phyloP scores from a whole-genome alignment of 1,139 yeast genomes.

The Torulaspora globosa region DNA sequence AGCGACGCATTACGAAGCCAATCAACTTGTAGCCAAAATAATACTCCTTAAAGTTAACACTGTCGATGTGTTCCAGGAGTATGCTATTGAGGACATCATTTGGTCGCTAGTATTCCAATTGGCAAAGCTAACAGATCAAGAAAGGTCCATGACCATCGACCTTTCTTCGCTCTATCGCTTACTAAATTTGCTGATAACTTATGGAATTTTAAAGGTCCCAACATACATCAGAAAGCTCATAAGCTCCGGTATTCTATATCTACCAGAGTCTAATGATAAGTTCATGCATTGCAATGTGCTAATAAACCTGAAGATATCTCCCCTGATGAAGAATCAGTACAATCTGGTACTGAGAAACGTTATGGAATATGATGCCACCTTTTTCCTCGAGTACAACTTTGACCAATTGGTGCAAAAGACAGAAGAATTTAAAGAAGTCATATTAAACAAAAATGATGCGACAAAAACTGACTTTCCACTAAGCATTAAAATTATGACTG shows the following conservation, averaged over 20 bases:
- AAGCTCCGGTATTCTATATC: conserved; percentile 75
- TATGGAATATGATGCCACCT: conserved; percentile 32
- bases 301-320: conserved; percentile 38
- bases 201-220: conserved; percentile 45
- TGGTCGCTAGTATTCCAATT: conserved; percentile 35
- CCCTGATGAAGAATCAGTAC: conserved; percentile 39
- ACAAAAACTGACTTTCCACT: conserved; percentile 19
- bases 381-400: conserved; percentile 28
- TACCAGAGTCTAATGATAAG: conserved; percentile 38
- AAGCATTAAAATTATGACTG: conserved; percentile 31
- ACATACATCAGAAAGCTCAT: conserved; percentile 72
- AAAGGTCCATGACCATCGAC: conserved; percentile 16
- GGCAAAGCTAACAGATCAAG: conserved; percentile 27
- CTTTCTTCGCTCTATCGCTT: conserved; percentile 25
- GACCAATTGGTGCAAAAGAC: conserved; percentile 25
- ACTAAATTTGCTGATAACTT: conserved; percentile 32
- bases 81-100: conserved; percentile 32
- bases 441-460: conserved; percentile 14
- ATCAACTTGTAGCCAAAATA: conserved; percentile 33
- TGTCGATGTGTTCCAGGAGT: conserved; percentile 32
- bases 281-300: conserved; percentile 36
- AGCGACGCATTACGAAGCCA: conserved; percentile 31
- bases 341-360: conserved; percentile 41
- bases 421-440: conserved; percentile 23
- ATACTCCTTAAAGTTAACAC: conserved; percentile 32